Conservation (phyloP, 805 yeast genomes). For the Cyberlindnera misumaiensis region DNA sequence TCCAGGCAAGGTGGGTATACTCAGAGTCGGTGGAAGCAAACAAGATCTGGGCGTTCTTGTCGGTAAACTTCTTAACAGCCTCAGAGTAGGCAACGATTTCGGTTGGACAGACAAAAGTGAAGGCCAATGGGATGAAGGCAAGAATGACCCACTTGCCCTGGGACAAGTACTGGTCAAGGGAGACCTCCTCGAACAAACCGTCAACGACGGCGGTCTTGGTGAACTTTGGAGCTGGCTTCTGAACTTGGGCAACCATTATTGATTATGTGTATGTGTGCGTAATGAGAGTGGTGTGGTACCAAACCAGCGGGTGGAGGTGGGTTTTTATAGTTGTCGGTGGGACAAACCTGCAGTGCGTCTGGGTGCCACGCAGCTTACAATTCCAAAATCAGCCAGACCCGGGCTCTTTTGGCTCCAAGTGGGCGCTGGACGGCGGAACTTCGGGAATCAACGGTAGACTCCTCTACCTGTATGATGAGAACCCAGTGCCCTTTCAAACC, state of each 20-base stretch:
- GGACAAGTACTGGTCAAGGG: slow-evolving; percentile 74
- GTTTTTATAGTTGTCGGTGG: background rate
- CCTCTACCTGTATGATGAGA: too few relatives aligned
- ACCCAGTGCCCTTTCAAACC: too few relatives aligned
- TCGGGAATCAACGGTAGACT: too few relatives aligned
- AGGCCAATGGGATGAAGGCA: slow-evolving; percentile 97
- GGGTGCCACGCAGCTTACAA: too few relatives aligned
- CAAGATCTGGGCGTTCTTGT: slow-evolving; percentile 79
- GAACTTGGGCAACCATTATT: slow-evolving; percentile 82
- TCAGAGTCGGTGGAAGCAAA: slow-evolving; percentile 98
- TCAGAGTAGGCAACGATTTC: slow-evolving; percentile 98
- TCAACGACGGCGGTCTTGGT: slow-evolving; percentile 95
- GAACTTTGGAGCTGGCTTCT: slow-evolving; percentile 95
- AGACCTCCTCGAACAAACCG: slow-evolving; percentile 92
- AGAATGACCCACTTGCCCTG: slow-evolving; percentile 97
- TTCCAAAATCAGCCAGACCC: too few relatives aligned
- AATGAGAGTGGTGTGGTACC: background rate
- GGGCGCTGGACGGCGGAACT: too few relatives aligned
- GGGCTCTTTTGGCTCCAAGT: too few relatives aligned
- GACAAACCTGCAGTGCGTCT: too few relatives aligned
- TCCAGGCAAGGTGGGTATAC: slow-evolving; percentile 97
- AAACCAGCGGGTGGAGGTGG: background rate
- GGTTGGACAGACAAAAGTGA: slow-evolving; percentile 99
- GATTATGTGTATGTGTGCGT: background rate
- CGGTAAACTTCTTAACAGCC: slow-evolving; percentile 84